These are phyloP conservation scores for Evernia prunastri DNA, from an alignment of 495 filamentous ascomycete species.

Conservation along the genomic window DNA sequence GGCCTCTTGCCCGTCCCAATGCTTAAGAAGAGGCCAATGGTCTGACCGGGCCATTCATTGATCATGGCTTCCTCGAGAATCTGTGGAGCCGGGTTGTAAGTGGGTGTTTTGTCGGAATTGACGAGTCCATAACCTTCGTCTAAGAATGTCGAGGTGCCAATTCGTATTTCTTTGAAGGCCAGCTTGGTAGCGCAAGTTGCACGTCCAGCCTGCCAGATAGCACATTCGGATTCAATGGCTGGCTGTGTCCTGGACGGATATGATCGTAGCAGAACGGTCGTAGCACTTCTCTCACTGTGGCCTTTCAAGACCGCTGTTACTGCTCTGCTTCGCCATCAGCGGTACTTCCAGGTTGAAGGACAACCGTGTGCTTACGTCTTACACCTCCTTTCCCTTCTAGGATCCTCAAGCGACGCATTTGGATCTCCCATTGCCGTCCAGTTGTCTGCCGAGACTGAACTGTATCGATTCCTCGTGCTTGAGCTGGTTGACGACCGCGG, in stretches of 20 bases:
- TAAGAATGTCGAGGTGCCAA: slow-evolving; percentile 87
- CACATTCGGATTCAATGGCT: slow-evolving; percentile 81
- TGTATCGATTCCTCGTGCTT: slow-evolving; percentile 34
- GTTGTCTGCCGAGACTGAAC: slow-evolving; percentile 30
- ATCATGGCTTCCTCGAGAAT: slow-evolving; percentile 82
- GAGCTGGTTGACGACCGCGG: slow-evolving; percentile 24
- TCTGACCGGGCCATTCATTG: slow-evolving; percentile 91
- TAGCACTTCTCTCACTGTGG: slow-evolving; percentile 51
- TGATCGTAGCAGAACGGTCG: slow-evolving; percentile 71
- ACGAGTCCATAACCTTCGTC: slow-evolving; percentile 73
- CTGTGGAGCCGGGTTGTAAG: slow-evolving; percentile 82
- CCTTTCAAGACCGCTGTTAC: slow-evolving; percentile 91
- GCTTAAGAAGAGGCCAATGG: slow-evolving; percentile 83
- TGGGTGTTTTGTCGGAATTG: slow-evolving; percentile 31
- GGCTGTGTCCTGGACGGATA: slow-evolving; percentile 93
- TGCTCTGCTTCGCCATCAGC: slow-evolving; percentile 50
- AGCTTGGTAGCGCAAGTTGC: slow-evolving; percentile 88
- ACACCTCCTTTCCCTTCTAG: slow-evolving; percentile 53
- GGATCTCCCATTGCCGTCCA: slow-evolving; percentile 51
- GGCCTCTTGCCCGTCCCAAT: slow-evolving; percentile 89
- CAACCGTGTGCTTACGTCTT: slow-evolving; percentile 70
- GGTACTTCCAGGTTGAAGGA: neutral
- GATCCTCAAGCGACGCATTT: slow-evolving; percentile 41
- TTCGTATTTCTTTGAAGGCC: slow-evolving; percentile 92
- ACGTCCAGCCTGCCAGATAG: slow-evolving; percentile 90